Percentiles rank a stretch among this genome's conserved stretches.
These are phyloP conservation scores for Bisporella sp. DNA, from an alignment of 2,329 filamentous ascomycete species.

Conservation along the genomic window DNA sequence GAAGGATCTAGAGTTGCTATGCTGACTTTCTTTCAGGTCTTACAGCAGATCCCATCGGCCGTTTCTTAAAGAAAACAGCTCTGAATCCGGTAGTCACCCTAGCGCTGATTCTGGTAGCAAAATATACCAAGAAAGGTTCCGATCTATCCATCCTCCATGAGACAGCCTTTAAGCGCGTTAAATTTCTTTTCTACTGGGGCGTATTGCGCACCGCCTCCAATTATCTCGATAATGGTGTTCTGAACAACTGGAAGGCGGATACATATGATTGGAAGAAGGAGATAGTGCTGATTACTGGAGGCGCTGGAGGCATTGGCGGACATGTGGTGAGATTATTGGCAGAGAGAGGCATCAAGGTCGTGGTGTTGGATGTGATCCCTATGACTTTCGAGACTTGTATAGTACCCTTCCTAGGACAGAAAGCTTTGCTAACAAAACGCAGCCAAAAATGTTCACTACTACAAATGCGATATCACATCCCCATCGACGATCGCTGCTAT, in stretches of 20 bases:
- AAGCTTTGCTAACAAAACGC: neutral
- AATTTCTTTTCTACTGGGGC: conserved; percentile 45
- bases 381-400: conserved; percentile 45
- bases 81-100: conserved; percentile 60
- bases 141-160: conserved; percentile 46
- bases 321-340: conserved; percentile 59
- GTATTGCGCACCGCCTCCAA: conserved; percentile 40
- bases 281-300: conserved; percentile 68
- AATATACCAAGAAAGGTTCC: conserved; percentile 56
- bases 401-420: conserved; percentile 11
- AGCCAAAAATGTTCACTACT: conserved; percentile 56
- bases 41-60: conserved; percentile 51
- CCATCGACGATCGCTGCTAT: conserved; percentile 43
- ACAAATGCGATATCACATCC: conserved; percentile 63
- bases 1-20: neutral
- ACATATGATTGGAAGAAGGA: conserved; percentile 61
- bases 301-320: conserved; percentile 66
- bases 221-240: conserved; percentile 42
- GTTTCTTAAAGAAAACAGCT: conserved; percentile 50
- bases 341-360: conserved; percentile 57
- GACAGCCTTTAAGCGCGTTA: conserved; percentile 43
- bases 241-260: conserved; percentile 45
- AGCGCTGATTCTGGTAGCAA: conserved; percentile 54
- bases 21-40: conserved; percentile 32
- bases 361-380: conserved; percentile 63